These are phyloP conservation scores for Gaultheria prostrata DNA, from an alignment of 148 eudicot species.

Conservation along the genomic window DNA sequence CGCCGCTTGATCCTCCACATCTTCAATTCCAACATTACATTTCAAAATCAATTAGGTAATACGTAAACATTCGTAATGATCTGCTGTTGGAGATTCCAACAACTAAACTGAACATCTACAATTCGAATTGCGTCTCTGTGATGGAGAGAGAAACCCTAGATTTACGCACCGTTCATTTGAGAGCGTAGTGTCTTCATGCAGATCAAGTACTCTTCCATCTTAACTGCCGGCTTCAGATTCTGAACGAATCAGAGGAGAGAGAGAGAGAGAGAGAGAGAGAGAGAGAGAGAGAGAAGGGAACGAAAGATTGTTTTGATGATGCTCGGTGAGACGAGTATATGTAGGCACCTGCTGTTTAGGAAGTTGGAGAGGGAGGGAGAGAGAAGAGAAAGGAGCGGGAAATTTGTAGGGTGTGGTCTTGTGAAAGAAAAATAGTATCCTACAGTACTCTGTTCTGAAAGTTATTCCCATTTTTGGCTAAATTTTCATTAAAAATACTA, in stretches of 20 bases:
- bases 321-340: background rate
- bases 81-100: background rate
- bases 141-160: background rate
- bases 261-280: background rate
- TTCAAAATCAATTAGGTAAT: constrained; percentile 4
- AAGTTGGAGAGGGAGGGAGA: too few species aligned
- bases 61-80: background rate
- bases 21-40: constrained; percentile 33
- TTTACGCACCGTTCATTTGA: constrained; percentile 65
- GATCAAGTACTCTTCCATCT: constrained; percentile 76
- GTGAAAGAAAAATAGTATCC: too few species aligned
- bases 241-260: background rate
- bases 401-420: too few species aligned
- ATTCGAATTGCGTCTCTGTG: background rate
- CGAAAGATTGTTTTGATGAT: background rate
- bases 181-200: constrained; percentile 74
- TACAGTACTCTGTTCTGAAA: too few species aligned
- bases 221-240: background rate
- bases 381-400: too few species aligned
- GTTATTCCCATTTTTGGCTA: too few species aligned
- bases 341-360: too few species aligned
- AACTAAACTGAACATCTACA: background rate
- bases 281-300: background rate
- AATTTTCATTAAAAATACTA: too few species aligned
- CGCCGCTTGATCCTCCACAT: constrained; percentile 91